Conservation (phyloP, 1,284 basidiomycete genomes). For the Jaminaea rosea region DNA sequence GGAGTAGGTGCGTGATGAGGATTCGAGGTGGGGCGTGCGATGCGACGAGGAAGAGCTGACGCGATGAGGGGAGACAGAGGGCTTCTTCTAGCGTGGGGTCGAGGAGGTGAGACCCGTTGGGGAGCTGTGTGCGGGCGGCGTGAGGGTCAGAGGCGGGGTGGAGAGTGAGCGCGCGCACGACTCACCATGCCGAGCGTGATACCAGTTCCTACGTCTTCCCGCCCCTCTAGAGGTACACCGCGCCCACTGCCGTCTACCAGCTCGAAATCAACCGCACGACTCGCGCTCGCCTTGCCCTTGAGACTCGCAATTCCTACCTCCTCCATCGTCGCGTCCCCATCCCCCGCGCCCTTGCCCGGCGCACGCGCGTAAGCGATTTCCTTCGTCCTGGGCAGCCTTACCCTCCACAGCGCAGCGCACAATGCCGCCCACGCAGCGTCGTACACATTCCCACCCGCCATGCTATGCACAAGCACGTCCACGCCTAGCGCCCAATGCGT, state of each 20-base stretch:
- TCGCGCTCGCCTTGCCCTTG: neutral
- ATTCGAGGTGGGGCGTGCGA: neutral
- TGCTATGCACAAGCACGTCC: neutral
- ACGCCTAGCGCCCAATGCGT: neutral
- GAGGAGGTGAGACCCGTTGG: neutral
- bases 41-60: neutral
- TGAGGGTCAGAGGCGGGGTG: neutral
- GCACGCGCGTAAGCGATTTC: neutral
- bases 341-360: neutral
- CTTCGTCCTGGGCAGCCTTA: neutral
- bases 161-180: neutral
- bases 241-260: neutral
- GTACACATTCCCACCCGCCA: neutral
- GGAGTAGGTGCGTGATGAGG: neutral
- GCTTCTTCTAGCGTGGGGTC: neutral
- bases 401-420: neutral
- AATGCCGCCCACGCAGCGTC: neutral
- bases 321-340: neutral
- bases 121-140: neutral
- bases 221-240: neutral
- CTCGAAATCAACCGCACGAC: neutral
- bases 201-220: neutral
- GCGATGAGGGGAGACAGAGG: neutral
- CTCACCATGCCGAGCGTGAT: neutral
- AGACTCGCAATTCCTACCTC: neutral